Base-by-base conservation (phyloP, 768 basidiomycete species). In the Boletellus emodensis region DNA sequence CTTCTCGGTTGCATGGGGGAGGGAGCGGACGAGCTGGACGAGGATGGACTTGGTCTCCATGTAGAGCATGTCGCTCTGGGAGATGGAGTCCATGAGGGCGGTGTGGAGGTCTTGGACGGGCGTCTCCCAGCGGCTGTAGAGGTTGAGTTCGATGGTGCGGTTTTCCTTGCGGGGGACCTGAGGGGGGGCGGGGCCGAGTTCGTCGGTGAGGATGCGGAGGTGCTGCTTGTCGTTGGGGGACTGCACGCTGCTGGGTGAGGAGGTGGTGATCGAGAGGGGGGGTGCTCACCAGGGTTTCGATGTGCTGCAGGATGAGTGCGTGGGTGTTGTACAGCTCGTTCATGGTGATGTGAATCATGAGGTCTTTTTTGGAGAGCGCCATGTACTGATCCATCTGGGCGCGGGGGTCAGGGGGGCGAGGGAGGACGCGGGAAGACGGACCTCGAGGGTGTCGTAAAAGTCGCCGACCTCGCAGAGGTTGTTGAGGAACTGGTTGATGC, bases 31-130 rank as follows among this genome's bases (percentile, higher is more conserved):
- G 46, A 98, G 82, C 67, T 97, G 94, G 30, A 98, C 96, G 59
- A 99, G 94, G 64, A 98, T 98, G 7, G 95, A 97, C 74, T 99
- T 99, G 49, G 96, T 90, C 68, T 99, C 96, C 94, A 98, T 97
- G 75, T 98, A 99, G 28, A 98, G 82, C 84, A 99, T 95, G 71
- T 99, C 96, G 65, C 89, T 89, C 40, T 94, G 93, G 20, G 96
- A 97, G 26, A 99, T 88, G 22, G 92, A 90, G 69, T 94, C 94
- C 86, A 98, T 94, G 50, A 99, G 80, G 1, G 95, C 92, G 39
- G 87, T 94, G 56, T 95, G 91, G 40, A 98, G 85, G 65, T 99
- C 96, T 60, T 98, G 96, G 40, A 99, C 91, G 1, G 96, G 95
- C 9, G 94, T 97, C 74, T 99, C 96, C 96, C 96, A 99, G 15